Conservation (phyloP, 2,329 filamentous ascomycete genomes). For the Lasiodiplodia gonubiensis region DNA sequence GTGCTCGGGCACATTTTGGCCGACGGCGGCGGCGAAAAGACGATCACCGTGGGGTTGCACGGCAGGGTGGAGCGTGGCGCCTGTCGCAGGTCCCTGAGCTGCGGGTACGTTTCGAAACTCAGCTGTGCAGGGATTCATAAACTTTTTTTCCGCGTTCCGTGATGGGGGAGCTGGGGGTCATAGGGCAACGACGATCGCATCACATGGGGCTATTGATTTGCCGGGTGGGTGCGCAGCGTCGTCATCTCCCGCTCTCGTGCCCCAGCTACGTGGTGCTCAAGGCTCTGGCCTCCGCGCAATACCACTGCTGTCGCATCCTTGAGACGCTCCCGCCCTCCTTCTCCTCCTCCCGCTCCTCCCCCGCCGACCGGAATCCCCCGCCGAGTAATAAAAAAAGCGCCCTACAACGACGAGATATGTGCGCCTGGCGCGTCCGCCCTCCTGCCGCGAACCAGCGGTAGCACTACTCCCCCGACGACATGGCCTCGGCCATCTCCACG, state of each 20-base stretch:
- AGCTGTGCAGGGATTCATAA: conserved; percentile 8
- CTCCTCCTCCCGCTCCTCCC: not conserved
- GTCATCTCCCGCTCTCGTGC: conserved; percentile 14
- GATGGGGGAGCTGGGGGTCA: not conserved
- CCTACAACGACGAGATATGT: conserved; percentile 23
- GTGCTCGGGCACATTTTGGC: conserved; percentile 2
- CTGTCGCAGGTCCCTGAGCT: conserved; percentile 4
- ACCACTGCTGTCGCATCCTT: not conserved
- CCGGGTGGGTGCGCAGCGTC: conserved; percentile 21
- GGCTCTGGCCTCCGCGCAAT: not conserved
- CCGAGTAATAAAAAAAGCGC: not conserved
- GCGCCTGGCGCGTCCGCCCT: conserved; percentile 16
- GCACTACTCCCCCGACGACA: conserved; percentile 21
- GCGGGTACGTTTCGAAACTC: not conserved
- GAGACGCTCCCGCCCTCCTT: not conserved
- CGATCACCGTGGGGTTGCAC: conserved; percentile 10
- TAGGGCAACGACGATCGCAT: conserved; percentile 20
- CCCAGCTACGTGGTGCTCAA: conserved; percentile 23
- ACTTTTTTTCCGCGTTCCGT: not conserved
- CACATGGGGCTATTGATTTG: conserved; percentile 17
- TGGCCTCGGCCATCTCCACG: conserved; percentile 29
- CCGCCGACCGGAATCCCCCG: not conserved
- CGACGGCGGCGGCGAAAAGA: not conserved
- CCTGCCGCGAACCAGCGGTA: conserved; percentile 27
- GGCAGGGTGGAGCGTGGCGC: conserved; percentile 20